Base-by-base conservation (phyloP, 1,284 basidiomycete species). In the Anthracocystis panici-leucophaei region DNA sequence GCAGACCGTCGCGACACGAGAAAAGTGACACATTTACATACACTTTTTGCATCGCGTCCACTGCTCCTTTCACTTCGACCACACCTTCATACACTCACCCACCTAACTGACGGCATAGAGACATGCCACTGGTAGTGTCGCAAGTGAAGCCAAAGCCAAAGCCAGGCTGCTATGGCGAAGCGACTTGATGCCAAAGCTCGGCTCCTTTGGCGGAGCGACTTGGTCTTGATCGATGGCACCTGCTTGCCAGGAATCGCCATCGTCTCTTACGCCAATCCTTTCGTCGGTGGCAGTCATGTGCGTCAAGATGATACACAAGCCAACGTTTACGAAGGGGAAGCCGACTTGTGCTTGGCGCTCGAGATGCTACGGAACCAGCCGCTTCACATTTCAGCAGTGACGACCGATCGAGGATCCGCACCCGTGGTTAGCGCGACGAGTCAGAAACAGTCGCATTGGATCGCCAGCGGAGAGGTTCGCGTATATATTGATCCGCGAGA, bases 351-450 rank as follows among this genome's bases (percentile, higher is more conserved):
- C 57, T 57, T 84, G 25, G 80, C 82, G 0, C 61, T 84, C 29
- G 81, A 84, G 58, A 84, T 84, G 81, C 76, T 84, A 7, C 79
- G 82, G 5, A 80, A 84, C 55, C 66, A 73, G 14, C 73, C 81
- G 7, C 64, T 84, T 0, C 64, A 60, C 25, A 60, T 81, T 14
- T 46, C 68, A 0, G 62, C 65, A 4, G 55, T 73, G 8, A 41
- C 62, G 25, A 23, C 21, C 11, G 59, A 76, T n/a, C 42, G 42
- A 11, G 67, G 67, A 14, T 21, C 55, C 45, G 25, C 49, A 23
- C 48, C 46, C 3, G 21, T 49, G 2, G 21, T 42, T 3, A 46
- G 38, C 7, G 27, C 38, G 6, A 12, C 42, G 3, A 38, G 25
- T 21, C 44, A 61, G 38, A 48, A 61, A 14, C 60, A 57, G 23